A percentile compares a stretch with the other conserved stretches of the same genome.
These are phyloP conservation scores for Clavispora fructus DNA, from an alignment of 805 yeast species.

Conservation along the genomic window DNA sequence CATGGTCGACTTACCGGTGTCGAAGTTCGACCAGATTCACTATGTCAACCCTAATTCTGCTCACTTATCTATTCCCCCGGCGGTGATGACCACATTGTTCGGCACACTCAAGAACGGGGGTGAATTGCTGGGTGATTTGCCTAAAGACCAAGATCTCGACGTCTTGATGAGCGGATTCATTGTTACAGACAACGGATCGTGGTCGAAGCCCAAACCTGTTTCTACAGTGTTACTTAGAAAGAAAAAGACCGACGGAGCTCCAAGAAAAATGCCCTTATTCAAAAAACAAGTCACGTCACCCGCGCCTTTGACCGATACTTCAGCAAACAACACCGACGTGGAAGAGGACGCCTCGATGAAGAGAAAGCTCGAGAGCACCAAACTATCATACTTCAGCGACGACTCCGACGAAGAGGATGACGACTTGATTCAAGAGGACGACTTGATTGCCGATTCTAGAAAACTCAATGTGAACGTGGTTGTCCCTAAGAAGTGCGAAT, in stretches of 20 bases:
- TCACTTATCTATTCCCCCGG: constrained; percentile 43
- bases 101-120: constrained; percentile 42
- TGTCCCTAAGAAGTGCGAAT: constrained; percentile 56
- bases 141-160: constrained; percentile 48
- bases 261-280: constrained; percentile 17
- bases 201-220: constrained; percentile 50
- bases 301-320: constrained; percentile 40
- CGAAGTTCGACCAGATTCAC: constrained; percentile 39
- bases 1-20: constrained; percentile 32
- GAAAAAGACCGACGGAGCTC: constrained; percentile 11
- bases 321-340: constrained; percentile 36
- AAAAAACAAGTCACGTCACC: constrained; percentile 11
- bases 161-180: constrained; percentile 65
- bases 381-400: constrained; percentile 52
- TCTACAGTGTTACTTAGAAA: constrained; percentile 29
- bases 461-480: constrained; percentile 32
- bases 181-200: constrained; percentile 34
- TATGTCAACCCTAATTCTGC: constrained; percentile 52
- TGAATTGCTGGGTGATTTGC: constrained; percentile 48
- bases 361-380: constrained; percentile 40
- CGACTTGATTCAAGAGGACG: constrained; percentile 47
- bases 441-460: constrained; percentile 28
- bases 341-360: constrained; percentile 38
- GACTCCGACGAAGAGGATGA: constrained; percentile 48
- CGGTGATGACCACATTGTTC: constrained; percentile 36